Evolutionary conservation across 1,284 basidiomycete genomes (phyloP), one percentile per base, ranked within the genome.

Genomic region (Apiotrichum porosum): DNA sequence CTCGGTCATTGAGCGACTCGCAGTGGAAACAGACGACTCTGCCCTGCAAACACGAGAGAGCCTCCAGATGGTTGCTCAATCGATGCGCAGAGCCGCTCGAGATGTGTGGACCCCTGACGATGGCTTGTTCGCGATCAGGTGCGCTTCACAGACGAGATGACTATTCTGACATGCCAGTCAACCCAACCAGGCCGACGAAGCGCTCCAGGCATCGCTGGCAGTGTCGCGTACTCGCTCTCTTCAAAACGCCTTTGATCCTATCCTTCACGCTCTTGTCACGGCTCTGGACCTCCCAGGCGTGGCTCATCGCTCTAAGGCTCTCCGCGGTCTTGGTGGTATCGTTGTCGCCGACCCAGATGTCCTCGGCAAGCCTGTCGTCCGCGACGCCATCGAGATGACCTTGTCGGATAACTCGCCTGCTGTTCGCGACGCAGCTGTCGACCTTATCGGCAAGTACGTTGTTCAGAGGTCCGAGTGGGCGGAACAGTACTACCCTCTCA

Each of bases 391-490:
- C 55, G 90, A 95, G 71, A 83, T 82, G 19, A 87, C 94, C 63
- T 79, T 98, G 17, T 76, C 86, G 3, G 94, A 99, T 63, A 84
- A 81, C 48, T 97, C 93, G 0, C 84, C 93, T 1, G 85, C 86
- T 22, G 95, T 98, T 17, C 85, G 94, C 30, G 95, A 99, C 69
- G 88, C 90, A 6, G 91, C 94, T 6, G 87, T 98, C 9, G 92
- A 95, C 54, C 77, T 98, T 40, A 87, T 98, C 50, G 92, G 94
- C 23, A 94, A 90, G 73, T 95, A 97, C 65, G 84, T 97, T 72
- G 81, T 93, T 22, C 84, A 89, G 49, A 84, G 85, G 3, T 87
- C 89, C 0, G 82, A 85, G 49, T 82, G 95, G 22, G 88, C 88
- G 0, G 80, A 81, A 3, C 81, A 88, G 55, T 95, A 97, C 73